A percentile compares a stretch with the other conserved stretches of the same genome.
These are phyloP conservation scores for Pichia paraexigua DNA, from an alignment of 805 yeast genomes.

Conservation along the genomic window DNA sequence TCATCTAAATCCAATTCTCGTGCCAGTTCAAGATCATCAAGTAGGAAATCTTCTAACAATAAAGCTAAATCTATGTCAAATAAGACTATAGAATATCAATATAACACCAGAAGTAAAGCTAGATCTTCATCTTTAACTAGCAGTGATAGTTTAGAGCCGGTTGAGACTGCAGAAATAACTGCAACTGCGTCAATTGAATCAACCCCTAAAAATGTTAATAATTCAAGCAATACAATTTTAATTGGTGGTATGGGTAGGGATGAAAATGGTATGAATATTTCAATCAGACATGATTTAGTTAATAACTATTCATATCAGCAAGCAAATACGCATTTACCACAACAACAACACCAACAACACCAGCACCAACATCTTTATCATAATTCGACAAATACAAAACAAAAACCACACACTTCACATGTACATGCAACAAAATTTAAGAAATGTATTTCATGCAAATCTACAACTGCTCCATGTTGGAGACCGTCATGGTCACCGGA, in stretches of 20 bases:
- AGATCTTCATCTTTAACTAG: neutral
- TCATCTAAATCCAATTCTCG: conserved; percentile 1
- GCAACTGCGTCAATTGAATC: conserved; percentile 10
- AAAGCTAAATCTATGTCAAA: neutral
- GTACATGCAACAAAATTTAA: conserved; percentile 28
- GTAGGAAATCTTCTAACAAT: conserved; percentile 1
- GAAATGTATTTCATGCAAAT: conserved; percentile 82
- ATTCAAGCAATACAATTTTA: neutral
- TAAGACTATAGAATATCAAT: neutral
- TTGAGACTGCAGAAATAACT: conserved; percentile 10
- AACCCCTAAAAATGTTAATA: neutral
- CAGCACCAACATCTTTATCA: too few relatives aligned
- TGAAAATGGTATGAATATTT: neutral
- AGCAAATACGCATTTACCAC: conserved; percentile 1
- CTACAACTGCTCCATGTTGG: conserved; percentile 95
- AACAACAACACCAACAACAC: neutral
- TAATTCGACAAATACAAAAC: neutral
- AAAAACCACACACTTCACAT: neutral
- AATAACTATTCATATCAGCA: neutral
- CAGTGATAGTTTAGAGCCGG: neutral
- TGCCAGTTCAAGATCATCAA: neutral
- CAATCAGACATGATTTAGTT: neutral
- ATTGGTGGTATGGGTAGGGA: neutral
- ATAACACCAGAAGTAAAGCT: neutral
- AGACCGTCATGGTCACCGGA: conserved; percentile 90